Percentiles rank a stretch among this genome's conserved stretches.
phyloP scores from a whole-genome alignment of 2,329 filamentous ascomycete species.

The Arthrinium phaeospermum region DNA sequence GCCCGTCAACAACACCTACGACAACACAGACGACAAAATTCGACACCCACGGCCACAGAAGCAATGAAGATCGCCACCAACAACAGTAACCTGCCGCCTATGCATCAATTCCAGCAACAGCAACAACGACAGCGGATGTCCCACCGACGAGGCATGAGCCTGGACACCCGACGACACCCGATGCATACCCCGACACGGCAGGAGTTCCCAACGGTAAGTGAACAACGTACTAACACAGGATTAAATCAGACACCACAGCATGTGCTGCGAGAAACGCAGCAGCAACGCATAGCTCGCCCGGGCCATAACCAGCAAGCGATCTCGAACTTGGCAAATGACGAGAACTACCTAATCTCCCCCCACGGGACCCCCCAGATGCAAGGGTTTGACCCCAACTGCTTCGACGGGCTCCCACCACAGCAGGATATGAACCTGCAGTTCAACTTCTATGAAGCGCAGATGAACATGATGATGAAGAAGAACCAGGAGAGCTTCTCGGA shows the following conservation, averaged over 20 bases:
- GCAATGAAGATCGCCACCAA: slow-evolving; percentile 70
- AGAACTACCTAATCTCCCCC: slow-evolving; percentile 63
- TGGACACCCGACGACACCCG: slow-evolving; percentile 74
- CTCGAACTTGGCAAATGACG: slow-evolving; percentile 47
- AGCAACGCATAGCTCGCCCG: slow-evolving; percentile 84
- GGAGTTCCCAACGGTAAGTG: slow-evolving; percentile 60
- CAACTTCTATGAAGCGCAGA: slow-evolving; percentile 50
- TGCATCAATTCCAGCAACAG: slow-evolving; percentile 52
- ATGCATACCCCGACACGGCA: slow-evolving; percentile 48
- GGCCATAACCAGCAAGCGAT: slow-evolving; percentile 55
- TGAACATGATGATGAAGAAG: slow-evolving; percentile 54
- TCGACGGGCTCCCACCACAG: slow-evolving; percentile 40
- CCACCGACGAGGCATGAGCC: slow-evolving; percentile 84
- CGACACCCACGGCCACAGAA: slow-evolving; percentile 80
- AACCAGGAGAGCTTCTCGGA: slow-evolving; percentile 49
- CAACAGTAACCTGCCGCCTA: slow-evolving; percentile 60
- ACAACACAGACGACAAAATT: slow-evolving; percentile 86
- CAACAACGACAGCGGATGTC: slow-evolving; percentile 43
- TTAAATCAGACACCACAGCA: slow-evolving; percentile 71
- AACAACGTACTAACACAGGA: slow-evolving; percentile 60
- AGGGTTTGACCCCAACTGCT: slow-evolving; percentile 54
- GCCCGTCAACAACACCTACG: slow-evolving; percentile 61
- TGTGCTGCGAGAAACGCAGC: slow-evolving; percentile 87
- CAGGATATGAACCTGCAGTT: slow-evolving; percentile 49
- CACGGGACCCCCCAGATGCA: slow-evolving; percentile 60